phyloP scores from a whole-genome alignment of 2,329 filamentous ascomycete species.

The Nemania sp. region DNA sequence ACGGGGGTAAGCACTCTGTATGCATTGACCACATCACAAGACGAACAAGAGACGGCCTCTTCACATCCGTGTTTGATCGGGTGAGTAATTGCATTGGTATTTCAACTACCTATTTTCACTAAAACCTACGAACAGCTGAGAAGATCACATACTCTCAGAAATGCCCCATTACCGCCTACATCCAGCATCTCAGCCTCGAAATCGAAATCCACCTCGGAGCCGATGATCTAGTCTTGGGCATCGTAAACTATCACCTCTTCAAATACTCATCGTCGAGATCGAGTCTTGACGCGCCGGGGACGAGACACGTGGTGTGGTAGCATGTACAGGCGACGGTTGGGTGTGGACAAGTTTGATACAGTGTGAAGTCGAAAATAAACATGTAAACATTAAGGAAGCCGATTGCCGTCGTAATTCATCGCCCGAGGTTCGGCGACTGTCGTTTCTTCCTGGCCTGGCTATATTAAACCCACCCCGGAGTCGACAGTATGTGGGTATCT shows the following conservation, averaged over 20 bases:
- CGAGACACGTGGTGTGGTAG: slow-evolving; percentile 35
- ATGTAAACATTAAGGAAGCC: slow-evolving; percentile 43
- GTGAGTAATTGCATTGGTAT: slow-evolving; percentile 14
- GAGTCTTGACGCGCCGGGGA: slow-evolving; percentile 33
- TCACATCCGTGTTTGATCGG: background rate
- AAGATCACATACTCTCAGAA: slow-evolving; percentile 10
- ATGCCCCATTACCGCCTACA: slow-evolving; percentile 18
- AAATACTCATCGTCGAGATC: slow-evolving; percentile 20
- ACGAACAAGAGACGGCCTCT: background rate
- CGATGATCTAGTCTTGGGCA: slow-evolving; percentile 16
- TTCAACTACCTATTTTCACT: slow-evolving; percentile 22
- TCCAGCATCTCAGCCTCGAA: slow-evolving; percentile 17
- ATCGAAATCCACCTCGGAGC: slow-evolving; percentile 18
- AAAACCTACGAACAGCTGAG: slow-evolving; percentile 10
- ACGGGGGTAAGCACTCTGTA: no score
- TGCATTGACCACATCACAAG: no score
- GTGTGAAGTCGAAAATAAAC: slow-evolving; percentile 34
- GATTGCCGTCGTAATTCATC: slow-evolving; percentile 24
- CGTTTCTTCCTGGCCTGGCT: slow-evolving; percentile 24
- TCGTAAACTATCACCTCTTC: slow-evolving; percentile 23
- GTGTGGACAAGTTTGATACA: slow-evolving; percentile 35
- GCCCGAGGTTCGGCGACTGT: slow-evolving; percentile 21
- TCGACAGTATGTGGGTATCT: slow-evolving; percentile 35
- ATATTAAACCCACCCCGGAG: slow-evolving; percentile 24
- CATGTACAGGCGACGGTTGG: slow-evolving; percentile 39